A percentile compares a stretch with the other conserved stretches of the same genome.
These are phyloP conservation scores for Phylloporus sp. DNA, from an alignment of 1,284 basidiomycete genomes.

Conservation along the genomic window DNA sequence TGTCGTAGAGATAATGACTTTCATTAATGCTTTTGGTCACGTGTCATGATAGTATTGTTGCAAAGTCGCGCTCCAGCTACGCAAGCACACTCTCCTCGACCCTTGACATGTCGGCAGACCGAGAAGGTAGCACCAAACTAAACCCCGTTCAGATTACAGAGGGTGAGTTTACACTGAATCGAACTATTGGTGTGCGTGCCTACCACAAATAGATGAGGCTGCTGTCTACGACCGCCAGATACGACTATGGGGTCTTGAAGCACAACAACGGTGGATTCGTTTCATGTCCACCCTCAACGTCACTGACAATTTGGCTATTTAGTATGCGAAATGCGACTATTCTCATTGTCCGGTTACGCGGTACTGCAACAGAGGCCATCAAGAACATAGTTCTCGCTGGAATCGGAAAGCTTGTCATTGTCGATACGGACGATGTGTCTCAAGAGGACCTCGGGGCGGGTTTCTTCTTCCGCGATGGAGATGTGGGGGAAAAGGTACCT, in stretches of 20 bases:
- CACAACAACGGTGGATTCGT: slow-evolving; percentile 83
- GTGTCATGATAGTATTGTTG: slow-evolving; percentile 16
- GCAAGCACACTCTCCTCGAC: no score
- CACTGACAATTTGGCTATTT: slow-evolving; percentile 15
- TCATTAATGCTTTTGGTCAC: slow-evolving; percentile 17
- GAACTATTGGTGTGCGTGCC: slow-evolving; percentile 3
- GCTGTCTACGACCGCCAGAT: slow-evolving; percentile 97
- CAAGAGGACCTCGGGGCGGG: slow-evolving; percentile 90
- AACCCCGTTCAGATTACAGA: slow-evolving; percentile 45
- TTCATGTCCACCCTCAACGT: background rate
- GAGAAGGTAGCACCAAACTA: slow-evolving; percentile 33
- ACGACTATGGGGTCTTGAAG: slow-evolving; percentile 96
- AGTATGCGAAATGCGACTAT: slow-evolving; percentile 96
- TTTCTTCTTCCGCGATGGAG: slow-evolving; percentile 93
- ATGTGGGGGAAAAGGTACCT: slow-evolving; percentile 86
- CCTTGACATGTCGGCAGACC: slow-evolving; percentile 31
- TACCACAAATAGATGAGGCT: slow-evolving; percentile 69
- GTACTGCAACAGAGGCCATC: slow-evolving; percentile 93
- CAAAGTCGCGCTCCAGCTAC: no score
- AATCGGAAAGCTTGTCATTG: slow-evolving; percentile 75
- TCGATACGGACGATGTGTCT: slow-evolving; percentile 67
- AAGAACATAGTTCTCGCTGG: slow-evolving; percentile 92
- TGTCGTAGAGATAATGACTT: no score
- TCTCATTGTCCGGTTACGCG: slow-evolving; percentile 82
- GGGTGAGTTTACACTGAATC: slow-evolving; percentile 27